phyloP scores from a whole-genome alignment of 352 stramenopile genomes.

The Globisporangium apiculatum region DNA sequence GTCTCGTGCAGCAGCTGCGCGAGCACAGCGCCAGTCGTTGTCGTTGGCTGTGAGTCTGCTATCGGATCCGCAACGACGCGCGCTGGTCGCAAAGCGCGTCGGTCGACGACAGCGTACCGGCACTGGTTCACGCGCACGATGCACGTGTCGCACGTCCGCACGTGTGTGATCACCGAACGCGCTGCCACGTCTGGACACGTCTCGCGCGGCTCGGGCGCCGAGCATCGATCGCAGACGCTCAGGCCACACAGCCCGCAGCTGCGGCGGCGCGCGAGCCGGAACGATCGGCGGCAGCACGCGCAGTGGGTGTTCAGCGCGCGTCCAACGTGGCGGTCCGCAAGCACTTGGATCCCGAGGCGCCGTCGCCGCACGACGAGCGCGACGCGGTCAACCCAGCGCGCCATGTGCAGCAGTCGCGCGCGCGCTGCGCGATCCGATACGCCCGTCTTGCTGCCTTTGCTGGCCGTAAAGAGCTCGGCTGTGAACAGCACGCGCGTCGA shows the following conservation, averaged over 20 bases:
- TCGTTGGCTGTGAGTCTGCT: not conserved
- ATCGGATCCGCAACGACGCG: slow-evolving; percentile 3
- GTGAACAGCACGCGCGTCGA: slow-evolving; percentile 35
- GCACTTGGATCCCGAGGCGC: slow-evolving; percentile 44
- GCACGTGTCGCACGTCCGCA: slow-evolving; percentile 21
- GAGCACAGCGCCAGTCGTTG: slow-evolving; percentile 6
- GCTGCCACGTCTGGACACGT: slow-evolving; percentile 1
- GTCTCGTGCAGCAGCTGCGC: slow-evolving; percentile 21
- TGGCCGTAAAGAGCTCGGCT: slow-evolving; percentile 21
- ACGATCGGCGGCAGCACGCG: slow-evolving; percentile 34
- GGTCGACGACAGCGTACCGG: slow-evolving; percentile 14
- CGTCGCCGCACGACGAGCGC: slow-evolving; percentile 31
- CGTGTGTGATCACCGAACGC: slow-evolving; percentile 12
- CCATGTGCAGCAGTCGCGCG: slow-evolving; percentile 15
- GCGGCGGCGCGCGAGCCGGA: slow-evolving; percentile 12
- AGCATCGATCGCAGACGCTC: slow-evolving; percentile 26
- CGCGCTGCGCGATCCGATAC: slow-evolving; percentile 12
- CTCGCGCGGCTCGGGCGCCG: slow-evolving; percentile 20
- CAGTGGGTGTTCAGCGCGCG: slow-evolving; percentile 21
- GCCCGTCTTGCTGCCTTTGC: not conserved
- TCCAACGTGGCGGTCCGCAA: slow-evolving; percentile 24
- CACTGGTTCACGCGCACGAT: slow-evolving; percentile 19
- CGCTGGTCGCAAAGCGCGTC: slow-evolving; percentile 4
- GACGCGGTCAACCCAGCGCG: slow-evolving; percentile 17
- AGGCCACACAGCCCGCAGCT: slow-evolving; percentile 26